A percentile compares a stretch with the other conserved stretches of the same genome.
Evolutionary conservation across 2,329 filamentous ascomycete genomes (phyloP).

Genomic region (Aspergillus sp.): DNA sequence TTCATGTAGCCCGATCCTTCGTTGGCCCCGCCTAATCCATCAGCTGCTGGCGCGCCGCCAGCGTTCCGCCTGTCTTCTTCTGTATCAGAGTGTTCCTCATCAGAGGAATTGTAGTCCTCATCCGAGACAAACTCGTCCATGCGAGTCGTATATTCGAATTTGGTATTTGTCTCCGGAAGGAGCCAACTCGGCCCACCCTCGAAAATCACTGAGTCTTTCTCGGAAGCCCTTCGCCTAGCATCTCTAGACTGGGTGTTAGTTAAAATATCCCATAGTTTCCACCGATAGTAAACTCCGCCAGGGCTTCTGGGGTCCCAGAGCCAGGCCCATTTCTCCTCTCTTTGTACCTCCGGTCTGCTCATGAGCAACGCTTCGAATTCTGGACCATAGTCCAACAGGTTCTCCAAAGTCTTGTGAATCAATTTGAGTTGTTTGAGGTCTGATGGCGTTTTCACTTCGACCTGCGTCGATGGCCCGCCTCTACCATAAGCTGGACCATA

Average conservation of each 20-base stretch:
- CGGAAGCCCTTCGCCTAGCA: slow-evolving; percentile 37
- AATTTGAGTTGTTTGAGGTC: slow-evolving; percentile 73
- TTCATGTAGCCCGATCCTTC: slow-evolving; percentile 64
- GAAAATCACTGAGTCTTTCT: slow-evolving; percentile 56
- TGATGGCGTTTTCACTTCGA: slow-evolving; percentile 66
- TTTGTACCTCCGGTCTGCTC: slow-evolving; percentile 74
- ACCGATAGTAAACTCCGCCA: slow-evolving; percentile 85
- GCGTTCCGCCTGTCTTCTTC: slow-evolving; percentile 40
- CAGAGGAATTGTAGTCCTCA: slow-evolving; percentile 76
- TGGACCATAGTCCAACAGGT: slow-evolving; percentile 68
- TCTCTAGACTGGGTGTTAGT: slow-evolving; percentile 51
- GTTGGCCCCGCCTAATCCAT: slow-evolving; percentile 29
- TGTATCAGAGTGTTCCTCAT: slow-evolving; percentile 62
- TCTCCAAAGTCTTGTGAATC: slow-evolving; percentile 83
- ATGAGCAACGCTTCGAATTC: slow-evolving; percentile 91
- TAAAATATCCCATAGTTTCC: slow-evolving; percentile 81
- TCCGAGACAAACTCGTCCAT: slow-evolving; percentile 77
- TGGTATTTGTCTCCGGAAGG: slow-evolving; percentile 63
- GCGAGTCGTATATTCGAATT: slow-evolving; percentile 71
- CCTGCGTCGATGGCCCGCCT: slow-evolving; percentile 51
- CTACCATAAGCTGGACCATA: slow-evolving; percentile 49
- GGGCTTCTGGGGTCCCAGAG: slow-evolving; percentile 77
- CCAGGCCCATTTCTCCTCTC: slow-evolving; percentile 88
- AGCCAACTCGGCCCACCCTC: slow-evolving; percentile 74
- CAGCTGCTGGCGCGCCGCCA: slow-evolving; percentile 34